Base-by-base conservation (phyloP, 192 early-diverging fungal species). In the Haplosporangium gracile region DNA sequence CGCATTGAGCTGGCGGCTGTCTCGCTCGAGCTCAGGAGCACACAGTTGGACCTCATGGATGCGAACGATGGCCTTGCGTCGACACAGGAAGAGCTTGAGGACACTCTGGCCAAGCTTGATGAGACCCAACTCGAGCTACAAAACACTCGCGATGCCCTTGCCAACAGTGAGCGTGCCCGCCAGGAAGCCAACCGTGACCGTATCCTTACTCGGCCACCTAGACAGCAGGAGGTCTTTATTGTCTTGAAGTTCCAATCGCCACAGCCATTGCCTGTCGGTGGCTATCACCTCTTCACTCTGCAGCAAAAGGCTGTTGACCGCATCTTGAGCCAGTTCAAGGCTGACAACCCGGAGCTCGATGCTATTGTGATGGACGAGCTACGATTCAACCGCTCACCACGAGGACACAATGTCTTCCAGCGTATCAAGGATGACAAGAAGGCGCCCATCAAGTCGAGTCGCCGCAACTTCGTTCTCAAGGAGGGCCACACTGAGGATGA, bases 21-120 rank as follows among this genome's bases (percentile, higher is more conserved):
- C 80, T 82, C 74, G n/a, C 74, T 82, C 26, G 80, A 82, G 7
- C 74, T 82, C 74, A 82, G 74, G 69, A 82, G 49, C 70, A 76
- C 74, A 29, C 74, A 63, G 43, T 42, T 76, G 24, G 75, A 76
- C 55, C 80, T 82, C 69, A 38, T 9, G 51, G 75, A 36, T 43
- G 51, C 74, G n/a, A 71, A 76, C 36, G 74, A 76, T 6, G 74
- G 47, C 53, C 80, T 82, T 40, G 74, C n/a, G 36, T 75, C 47
- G 0, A 34, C 73, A 55, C 79, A 81, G 68, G 60, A 49, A 13
- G 73, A 74, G 47, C 79, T 72, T 75, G 73, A 74, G 45, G 49
- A 74, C 65, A 70, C 49, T 20, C 70, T 0, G n/a, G n/a, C n/a
- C n/a, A n/a, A n/a, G n/a, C n/a, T n/a, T n/a, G n/a, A n/a, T n/a